Conservation (phyloP, 2,329 filamentous ascomycete species). For the Magnaporthales sp. region DNA sequence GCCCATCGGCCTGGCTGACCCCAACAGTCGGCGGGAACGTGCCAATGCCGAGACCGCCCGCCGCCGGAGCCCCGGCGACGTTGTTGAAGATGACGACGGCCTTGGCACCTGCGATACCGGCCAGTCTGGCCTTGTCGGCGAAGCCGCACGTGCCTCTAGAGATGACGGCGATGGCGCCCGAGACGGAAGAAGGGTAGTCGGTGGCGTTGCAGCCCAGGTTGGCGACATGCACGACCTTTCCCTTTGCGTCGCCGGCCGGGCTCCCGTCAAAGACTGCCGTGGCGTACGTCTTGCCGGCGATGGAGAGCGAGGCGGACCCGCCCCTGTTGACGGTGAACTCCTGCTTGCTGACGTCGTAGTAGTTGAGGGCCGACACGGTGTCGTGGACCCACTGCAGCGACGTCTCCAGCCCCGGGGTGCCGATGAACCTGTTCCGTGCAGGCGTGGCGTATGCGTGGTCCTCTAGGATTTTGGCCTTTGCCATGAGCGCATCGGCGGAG, state of each 20-base stretch:
- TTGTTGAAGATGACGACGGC: conserved; percentile 72
- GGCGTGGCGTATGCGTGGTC: conserved; percentile 30
- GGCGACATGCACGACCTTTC: conserved; percentile 34
- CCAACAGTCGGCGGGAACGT: conserved; percentile 61
- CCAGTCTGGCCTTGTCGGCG: conserved; percentile 59
- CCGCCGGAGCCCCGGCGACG: conserved; percentile 46
- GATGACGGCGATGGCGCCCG: conserved; percentile 62
- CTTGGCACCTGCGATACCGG: conserved; percentile 59
- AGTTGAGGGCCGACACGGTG: conserved; percentile 25
- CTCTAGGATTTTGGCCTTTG: conserved; percentile 34
- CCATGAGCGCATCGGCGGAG: conserved; percentile 29
- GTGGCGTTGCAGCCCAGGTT: conserved; percentile 42
- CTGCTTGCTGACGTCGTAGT: conserved; percentile 35
- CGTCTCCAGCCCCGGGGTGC: conserved; percentile 33
- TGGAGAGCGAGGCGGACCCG: conserved; percentile 19
- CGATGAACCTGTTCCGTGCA: conserved; percentile 33
- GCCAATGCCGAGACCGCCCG: conserved; percentile 61
- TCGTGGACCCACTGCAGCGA: conserved; percentile 36
- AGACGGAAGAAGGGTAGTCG: conserved; percentile 53
- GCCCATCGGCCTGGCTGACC: conserved; percentile 50
- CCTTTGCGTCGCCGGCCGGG: conserved; percentile 32
- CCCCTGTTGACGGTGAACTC: conserved; percentile 31
- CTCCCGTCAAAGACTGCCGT: conserved; percentile 34
- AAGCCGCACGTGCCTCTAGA: conserved; percentile 64
- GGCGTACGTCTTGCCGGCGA: conserved; percentile 19